phyloP scores from a whole-genome alignment of 371 early-diverging fungal species.

The Capillidium rhysosporum region DNA sequence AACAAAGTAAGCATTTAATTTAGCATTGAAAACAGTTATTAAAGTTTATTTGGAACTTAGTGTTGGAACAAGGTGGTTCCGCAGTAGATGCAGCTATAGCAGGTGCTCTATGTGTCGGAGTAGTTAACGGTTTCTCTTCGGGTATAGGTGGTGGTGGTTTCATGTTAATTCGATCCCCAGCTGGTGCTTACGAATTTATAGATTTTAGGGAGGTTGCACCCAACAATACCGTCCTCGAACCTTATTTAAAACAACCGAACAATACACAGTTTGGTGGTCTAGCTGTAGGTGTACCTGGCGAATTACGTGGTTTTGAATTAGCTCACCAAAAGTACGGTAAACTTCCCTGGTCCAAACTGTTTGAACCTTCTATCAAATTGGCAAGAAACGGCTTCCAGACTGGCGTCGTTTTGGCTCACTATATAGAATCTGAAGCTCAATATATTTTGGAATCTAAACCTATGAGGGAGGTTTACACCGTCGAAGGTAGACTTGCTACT shows the following conservation, averaged over 20 bases:
- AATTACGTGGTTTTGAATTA: slow-evolving; percentile 8
- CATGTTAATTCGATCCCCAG: slow-evolving; percentile 63
- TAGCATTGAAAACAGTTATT: neutral
- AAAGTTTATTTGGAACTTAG: slow-evolving; percentile 11
- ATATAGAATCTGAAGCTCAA: slow-evolving; percentile 15
- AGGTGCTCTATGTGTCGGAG: slow-evolving; percentile 81
- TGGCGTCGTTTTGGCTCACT: slow-evolving; percentile 27
- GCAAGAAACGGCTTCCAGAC: slow-evolving; percentile 63
- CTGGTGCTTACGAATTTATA: slow-evolving; percentile 17
- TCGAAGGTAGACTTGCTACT: slow-evolving; percentile 31
- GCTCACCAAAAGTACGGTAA: slow-evolving; percentile 31
- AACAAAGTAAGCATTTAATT: slow-evolving; percentile 24
- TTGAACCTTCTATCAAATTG: slow-evolving; percentile 63
- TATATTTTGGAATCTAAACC: neutral
- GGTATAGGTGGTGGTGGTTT: slow-evolving; percentile 98
- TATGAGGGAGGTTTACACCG: slow-evolving; percentile 29
- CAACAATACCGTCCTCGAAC: slow-evolving; percentile 34
- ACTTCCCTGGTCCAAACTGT: slow-evolving; percentile 69
- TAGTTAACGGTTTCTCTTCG: slow-evolving; percentile 79
- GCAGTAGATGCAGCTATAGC: slow-evolving; percentile 97
- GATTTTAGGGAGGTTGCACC: slow-evolving; percentile 91
- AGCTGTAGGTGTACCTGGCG: slow-evolving; percentile 66
- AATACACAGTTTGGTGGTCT: slow-evolving; percentile 56
- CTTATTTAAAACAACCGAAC: slow-evolving; percentile 45
- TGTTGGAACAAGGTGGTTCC: slow-evolving; percentile 80